Evolutionary conservation across 2,329 filamentous ascomycete genomes (phyloP), one percentile per base, ranked within the genome.

Genomic region (Colletotrichum sojae): DNA sequence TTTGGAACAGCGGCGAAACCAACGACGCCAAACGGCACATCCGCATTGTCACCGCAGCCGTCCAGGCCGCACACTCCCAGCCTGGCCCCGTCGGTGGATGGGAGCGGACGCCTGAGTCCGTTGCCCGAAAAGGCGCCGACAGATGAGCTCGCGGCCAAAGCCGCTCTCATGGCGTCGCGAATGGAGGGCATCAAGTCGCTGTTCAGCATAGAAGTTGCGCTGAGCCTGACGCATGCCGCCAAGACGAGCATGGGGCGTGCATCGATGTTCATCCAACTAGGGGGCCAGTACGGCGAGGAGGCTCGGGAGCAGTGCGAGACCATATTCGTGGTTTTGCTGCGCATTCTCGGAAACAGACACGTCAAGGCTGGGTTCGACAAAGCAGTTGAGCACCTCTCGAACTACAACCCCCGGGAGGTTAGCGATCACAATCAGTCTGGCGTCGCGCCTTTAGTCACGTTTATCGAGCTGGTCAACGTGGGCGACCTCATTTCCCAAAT

Each of bases 401-500:
- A 91, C 64, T 99, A 99, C 82, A 95, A 97, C 75, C 94, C 96
- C 48, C 90, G 95, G 16, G 92, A 97, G 73, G 91, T 93, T 39
- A 92, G 84, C 75, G 90, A 92, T 71, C 90, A 92, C 72, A 89
- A 89, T 75, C 86, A 90, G 72, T 84, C 88, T 40, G 93, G 93
- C 1, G 95, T 98, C 8, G 94, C 94, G 63, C 96, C 96, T 2
- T 87, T 99, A 4, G 94, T 98, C 53, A 98, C 94, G 0, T 99
- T 99, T 76, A 90, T 99, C 70, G 96, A 99, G 81, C 88, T 99
- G 31, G 96, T 99, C 78, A 99, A 99, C 77, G 95, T 99, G 1
- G 96, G 96, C 67, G 96, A 99, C 78, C 86, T 99, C 67, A 99
- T 99, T 74, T 94, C 97, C 69, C 96, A 99, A 79, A 99, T 99